phyloP scores from a whole-genome alignment of 192 early-diverging fungal genomes.

The Entomortierella parvispora region DNA sequence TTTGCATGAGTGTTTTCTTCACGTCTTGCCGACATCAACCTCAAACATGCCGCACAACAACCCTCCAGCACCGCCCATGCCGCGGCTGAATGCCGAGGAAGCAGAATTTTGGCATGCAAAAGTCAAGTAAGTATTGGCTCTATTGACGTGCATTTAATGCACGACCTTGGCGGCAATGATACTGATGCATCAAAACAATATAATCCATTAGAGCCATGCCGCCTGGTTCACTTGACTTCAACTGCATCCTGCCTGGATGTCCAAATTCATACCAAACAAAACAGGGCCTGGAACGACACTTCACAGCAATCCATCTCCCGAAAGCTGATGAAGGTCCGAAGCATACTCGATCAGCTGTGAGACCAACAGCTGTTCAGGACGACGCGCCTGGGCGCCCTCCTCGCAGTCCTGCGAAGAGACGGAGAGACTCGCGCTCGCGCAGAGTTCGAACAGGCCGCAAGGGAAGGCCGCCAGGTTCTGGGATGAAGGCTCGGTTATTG shows the following conservation, averaged over 20 bases:
- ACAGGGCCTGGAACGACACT: slow-evolving; percentile 49
- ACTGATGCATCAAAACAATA: too few relatives aligned
- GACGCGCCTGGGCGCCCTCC: not conserved
- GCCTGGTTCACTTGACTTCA: slow-evolving; percentile 19
- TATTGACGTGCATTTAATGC: not conserved
- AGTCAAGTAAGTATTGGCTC: slow-evolving; percentile 27
- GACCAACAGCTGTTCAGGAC: not conserved
- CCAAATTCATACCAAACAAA: slow-evolving; percentile 46
- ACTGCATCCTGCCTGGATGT: slow-evolving; percentile 43
- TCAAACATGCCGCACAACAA: slow-evolving; percentile 24
- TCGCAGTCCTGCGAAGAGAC: not conserved
- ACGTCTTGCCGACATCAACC: slow-evolving; percentile 3
- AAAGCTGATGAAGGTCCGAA: slow-evolving; percentile 2
- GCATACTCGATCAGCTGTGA: not conserved
- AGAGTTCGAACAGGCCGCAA: slow-evolving; percentile 28
- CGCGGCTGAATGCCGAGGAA: slow-evolving; percentile 18
- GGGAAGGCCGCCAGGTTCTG: slow-evolving; percentile 29
- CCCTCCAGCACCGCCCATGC: slow-evolving; percentile 17
- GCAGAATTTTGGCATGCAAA: slow-evolving; percentile 24
- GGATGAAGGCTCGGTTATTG: slow-evolving; percentile 23
- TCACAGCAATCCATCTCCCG: slow-evolving; percentile 32
- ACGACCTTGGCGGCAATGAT: too few relatives aligned
- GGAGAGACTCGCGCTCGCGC: not conserved
- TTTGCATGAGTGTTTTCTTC: too few relatives aligned
- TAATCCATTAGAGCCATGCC: slow-evolving; percentile 28